Base-by-base conservation (phyloP, 371 early-diverging fungal species). In the Mortierella sp. region DNA sequence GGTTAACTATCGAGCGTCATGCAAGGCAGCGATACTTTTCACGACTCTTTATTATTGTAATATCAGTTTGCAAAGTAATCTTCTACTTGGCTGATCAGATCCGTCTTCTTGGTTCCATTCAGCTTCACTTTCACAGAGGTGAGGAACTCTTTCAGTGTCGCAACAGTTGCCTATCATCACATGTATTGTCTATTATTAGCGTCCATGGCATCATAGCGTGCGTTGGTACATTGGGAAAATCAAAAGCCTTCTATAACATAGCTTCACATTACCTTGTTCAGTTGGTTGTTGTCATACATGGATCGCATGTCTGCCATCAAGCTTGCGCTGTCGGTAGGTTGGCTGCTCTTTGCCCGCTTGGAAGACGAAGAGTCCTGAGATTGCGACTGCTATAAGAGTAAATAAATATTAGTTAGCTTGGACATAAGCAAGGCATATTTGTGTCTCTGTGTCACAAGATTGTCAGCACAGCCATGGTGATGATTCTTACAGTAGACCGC, bases 61-160 rank as follows among this genome's bases (percentile, higher is more conserved):
- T 47, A 10, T 60, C 53, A 69, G 16, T 55, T 45, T 7, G 55
- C 75, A 76, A 87, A 84, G 73, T 87, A 83, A 6, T 65, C 65
- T 32, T 85, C 83, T 5, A 91, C 84, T 52, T 87, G 87, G 40
- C 61, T 69, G 21, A 90, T 72, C 41, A 90, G 53, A 48, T 88
- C 90, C 0, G 84, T 87, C 77, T 92, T 92, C 75, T 74, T 84
- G 64, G 83, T 76, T 6, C 61, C 72, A 9, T 70, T 59, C 3
- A 87, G 77, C 40, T 82, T 79, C 11, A 82, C 43, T 11, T 86
- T 86, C 11, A 82, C 77, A 45, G 65, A 69, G 38, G 65, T 66
- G 43, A 92, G 73, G 72, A 88, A 93, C 21, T 70, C 86, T 63
- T 85, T 90, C 57, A 93, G 68, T 36, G 78, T 76, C 1, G 85